A percentile compares a stretch with the other conserved stretches of the same genome.
Conservation (phyloP, 1,284 basidiomycete species). For the Apiotrichum gamsii region DNA sequence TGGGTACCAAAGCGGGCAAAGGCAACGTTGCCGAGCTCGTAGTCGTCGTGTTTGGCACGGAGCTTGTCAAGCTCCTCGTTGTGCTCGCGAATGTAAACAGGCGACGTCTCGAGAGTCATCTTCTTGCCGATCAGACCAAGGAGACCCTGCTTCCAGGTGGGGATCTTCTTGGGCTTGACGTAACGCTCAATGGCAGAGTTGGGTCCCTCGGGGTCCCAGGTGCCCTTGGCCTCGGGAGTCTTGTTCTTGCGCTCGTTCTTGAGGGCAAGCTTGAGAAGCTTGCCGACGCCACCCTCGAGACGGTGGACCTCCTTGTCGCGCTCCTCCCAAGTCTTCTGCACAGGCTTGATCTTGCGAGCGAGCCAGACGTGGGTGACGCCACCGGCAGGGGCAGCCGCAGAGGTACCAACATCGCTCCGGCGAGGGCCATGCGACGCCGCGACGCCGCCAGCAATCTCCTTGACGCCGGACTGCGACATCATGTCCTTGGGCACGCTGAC, state of each 20-base stretch:
- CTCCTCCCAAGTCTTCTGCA: slow-evolving; percentile 75
- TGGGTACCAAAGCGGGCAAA: slow-evolving; percentile 86
- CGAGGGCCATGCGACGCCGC: slow-evolving; percentile 21
- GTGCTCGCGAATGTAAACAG: slow-evolving; percentile 51
- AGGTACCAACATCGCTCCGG: slow-evolving; percentile 11
- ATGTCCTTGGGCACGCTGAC: slow-evolving; percentile 80
- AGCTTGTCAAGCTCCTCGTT: slow-evolving; percentile 48
- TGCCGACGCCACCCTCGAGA: slow-evolving; percentile 78
- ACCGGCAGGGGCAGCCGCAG: slow-evolving; percentile 57
- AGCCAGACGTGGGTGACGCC: slow-evolving; percentile 82
- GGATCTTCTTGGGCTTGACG: slow-evolving; percentile 49
- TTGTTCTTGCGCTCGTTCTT: slow-evolving; percentile 54
- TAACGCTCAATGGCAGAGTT: slow-evolving; percentile 46
- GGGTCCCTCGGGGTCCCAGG: slow-evolving; percentile 22
- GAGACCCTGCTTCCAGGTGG: slow-evolving; percentile 56
- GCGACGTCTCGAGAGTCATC: slow-evolving; percentile 51
- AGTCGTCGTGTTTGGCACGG: slow-evolving; percentile 54
- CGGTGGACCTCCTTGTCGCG: slow-evolving; percentile 66
- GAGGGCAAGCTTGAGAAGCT: slow-evolving; percentile 64
- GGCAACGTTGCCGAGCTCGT: slow-evolving; percentile 53
- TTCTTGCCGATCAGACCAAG: slow-evolving; percentile 53
- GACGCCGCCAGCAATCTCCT: slow-evolving; percentile 54
- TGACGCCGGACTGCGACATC: slow-evolving; percentile 50
- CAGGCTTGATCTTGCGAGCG: slow-evolving; percentile 71
- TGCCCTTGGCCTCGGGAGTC: slow-evolving; percentile 46